Evolutionary conservation across 345 rosid genomes (phyloP).

Genomic region (thale cress (Arabidopsis thaliana)): TAIR10.1 NC_003076.8:6554001-6554500

Average conservation of each 20-base stretch:
- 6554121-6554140: conserved; percentile 9
- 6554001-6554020: conserved; percentile 46
- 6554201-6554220: conserved; percentile 10
- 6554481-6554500: conserved; percentile 21
- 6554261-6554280: not conserved
- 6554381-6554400: not conserved
- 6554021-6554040: conserved; percentile 41
- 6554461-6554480: not conserved
- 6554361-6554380: not conserved
- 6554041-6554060: conserved; percentile 34
- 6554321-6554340: not conserved
- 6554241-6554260: conserved; percentile 18
- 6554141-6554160: conserved; percentile 20
- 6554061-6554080: conserved; percentile 43
- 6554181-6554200: conserved; percentile 7
- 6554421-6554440: not conserved
- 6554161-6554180: conserved; percentile 15
- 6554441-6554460: not conserved
- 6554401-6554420: not conserved
- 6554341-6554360: not conserved
- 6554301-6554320: not conserved
- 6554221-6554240: not conserved
- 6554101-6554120: not conserved
- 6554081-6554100: conserved; percentile 6
- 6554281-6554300: conserved; percentile 1